Conservation (phyloP, 495 filamentous ascomycete species). For the Penicillium steckii region DNA sequence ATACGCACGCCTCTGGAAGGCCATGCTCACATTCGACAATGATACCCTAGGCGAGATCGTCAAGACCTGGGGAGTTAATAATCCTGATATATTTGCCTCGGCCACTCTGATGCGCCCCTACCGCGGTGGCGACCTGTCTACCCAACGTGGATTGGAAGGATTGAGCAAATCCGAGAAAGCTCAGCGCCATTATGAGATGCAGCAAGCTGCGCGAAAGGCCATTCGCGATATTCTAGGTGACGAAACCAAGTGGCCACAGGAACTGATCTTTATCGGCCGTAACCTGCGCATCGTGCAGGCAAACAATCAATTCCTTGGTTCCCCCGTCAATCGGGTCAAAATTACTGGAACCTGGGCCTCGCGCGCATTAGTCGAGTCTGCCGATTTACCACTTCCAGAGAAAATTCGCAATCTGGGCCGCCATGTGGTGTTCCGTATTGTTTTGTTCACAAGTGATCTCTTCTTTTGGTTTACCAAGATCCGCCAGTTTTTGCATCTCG, state of each 20-base stretch:
- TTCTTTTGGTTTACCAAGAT: conserved; percentile 80
- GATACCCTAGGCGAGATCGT: conserved; percentile 69
- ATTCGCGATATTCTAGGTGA: conserved; percentile 83
- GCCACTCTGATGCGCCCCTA: conserved; percentile 90
- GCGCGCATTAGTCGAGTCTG: conserved; percentile 68
- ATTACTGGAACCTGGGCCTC: conserved; percentile 91
- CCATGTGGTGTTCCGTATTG: conserved; percentile 77
- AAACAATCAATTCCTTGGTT: conserved; percentile 82
- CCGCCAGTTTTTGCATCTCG: conserved; percentile 68
- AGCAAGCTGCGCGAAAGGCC: conserved; percentile 77
- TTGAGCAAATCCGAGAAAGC: conserved; percentile 51
- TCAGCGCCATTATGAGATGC: conserved; percentile 75
- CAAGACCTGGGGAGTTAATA: conserved; percentile 78
- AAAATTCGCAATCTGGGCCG: conserved; percentile 57
- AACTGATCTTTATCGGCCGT: conserved; percentile 92
- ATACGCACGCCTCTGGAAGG: conserved; percentile 92
- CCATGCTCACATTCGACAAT: conserved; percentile 92
- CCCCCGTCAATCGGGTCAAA: conserved; percentile 92
- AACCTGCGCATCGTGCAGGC: conserved; percentile 91
- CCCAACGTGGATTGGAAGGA: conserved; percentile 59
- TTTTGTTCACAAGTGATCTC: conserved; percentile 75
- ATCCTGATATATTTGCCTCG: conserved; percentile 84
- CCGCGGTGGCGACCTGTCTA: conserved; percentile 72
- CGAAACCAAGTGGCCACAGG: conserved; percentile 88
- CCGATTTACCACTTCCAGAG: conserved; percentile 55